phyloP scores from a whole-genome alignment of 2,329 filamentous ascomycete species.

The Aspergillus thermomutatus region DNA sequence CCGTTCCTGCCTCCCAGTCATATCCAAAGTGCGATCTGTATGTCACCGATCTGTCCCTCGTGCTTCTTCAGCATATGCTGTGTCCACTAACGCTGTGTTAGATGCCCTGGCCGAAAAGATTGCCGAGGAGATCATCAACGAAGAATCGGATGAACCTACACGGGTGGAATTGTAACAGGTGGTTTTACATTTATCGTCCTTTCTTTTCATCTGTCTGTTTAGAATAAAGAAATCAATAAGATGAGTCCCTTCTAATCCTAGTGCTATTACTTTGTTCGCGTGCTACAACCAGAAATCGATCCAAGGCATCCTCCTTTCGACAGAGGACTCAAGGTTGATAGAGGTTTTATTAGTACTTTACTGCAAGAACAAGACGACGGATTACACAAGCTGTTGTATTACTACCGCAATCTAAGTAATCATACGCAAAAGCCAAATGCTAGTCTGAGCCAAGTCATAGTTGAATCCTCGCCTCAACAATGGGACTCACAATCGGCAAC shows the following conservation, averaged over 20 bases:
- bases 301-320: too few species aligned
- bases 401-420: too few species aligned
- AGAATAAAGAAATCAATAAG: too few species aligned
- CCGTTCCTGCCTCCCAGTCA: neutral
- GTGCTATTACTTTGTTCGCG: too few species aligned
- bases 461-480: constrained; percentile 9
- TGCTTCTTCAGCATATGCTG: neutral
- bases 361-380: too few species aligned
- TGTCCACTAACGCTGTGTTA: neutral
- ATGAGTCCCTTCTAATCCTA: too few species aligned
- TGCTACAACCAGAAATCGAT: too few species aligned
- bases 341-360: too few species aligned
- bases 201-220: too few species aligned
- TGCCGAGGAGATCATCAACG: constrained; percentile 2
- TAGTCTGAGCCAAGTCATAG: constrained; percentile 1
- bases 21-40: neutral
- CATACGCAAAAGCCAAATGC: neutral
- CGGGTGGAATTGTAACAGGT: neutral
- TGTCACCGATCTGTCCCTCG: neutral
- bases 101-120: constrained; percentile 6
- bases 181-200: too few species aligned
- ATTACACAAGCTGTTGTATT: too few species aligned
- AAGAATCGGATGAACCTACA: neutral
- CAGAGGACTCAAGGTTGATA: too few species aligned
- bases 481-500: constrained; percentile 11